Base-by-base conservation (phyloP, 2,329 filamentous ascomycete species). In the Fusarium kyushuense region DNA sequence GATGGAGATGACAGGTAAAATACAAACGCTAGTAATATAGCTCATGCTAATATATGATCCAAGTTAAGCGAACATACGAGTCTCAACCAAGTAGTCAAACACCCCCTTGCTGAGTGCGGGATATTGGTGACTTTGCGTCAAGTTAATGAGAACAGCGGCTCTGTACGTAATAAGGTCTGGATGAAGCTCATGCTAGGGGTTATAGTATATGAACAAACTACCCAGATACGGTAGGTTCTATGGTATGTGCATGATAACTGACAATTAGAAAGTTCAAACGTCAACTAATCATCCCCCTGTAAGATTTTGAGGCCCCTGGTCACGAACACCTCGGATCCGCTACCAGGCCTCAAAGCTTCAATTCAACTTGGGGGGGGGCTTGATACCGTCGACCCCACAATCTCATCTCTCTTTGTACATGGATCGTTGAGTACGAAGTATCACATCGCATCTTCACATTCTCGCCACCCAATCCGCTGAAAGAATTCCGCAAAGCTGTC, bases 301-400 rank as follows among this genome's bases (percentile, higher is more conserved):
- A 29, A 29, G 21, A 54, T 42, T 65, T 66, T 65, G 65, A 67
- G 65, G 55, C 67, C 65, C 68, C 69, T 54, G 29, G 61, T 63
- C 57, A 67, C 53, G 69, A 73, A 72, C 66, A 49, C 67, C 69
- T 68, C 70, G 70, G 70, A 72, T 70, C 66, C 69, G 63, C 68
- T 42, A 64, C 65, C 63, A 60, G 68, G 61, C 59, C 61, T 64
- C 59, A 64, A 64, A 63, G 30, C 52, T 40, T 46, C 36, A 36
- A 36, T 21, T 55, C 21, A 35, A 35, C 56, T 55, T 55, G 54
- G 48, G 65, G 54, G 48, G 65, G 65, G 55, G 42, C 55, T 55
- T 47, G 52, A 32, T 46, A 54, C 45, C 58, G 56, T 54, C 25
- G 41, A 67, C 57, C 64, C 66, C 53, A 70, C 66, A 70, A 60